Base-by-base conservation (phyloP, 1,284 basidiomycete species). In the Sanguinoderma infundibulare region DNA sequence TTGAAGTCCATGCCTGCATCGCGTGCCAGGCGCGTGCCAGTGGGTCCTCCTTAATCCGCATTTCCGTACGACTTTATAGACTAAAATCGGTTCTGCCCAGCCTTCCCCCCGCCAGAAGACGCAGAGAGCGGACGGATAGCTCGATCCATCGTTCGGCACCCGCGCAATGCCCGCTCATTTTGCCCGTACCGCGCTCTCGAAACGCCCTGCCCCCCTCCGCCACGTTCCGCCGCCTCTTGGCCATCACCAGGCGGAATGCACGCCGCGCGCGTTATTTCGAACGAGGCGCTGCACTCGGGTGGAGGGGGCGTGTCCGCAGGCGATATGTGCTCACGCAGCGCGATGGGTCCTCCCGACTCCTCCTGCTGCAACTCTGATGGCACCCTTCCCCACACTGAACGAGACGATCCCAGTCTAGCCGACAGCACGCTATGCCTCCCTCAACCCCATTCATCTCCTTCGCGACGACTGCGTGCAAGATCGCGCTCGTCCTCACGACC, bases 401-500 rank as follows among this genome's bases (percentile, higher is more conserved):
- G 28, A 17, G n/a, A 50, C 53, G 54, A 60, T 26, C 59, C 22
- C 54, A 56, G 49, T 26, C 34, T n/a, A 50, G 24, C 24, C 53
- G 35, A 32, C 52, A 28, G 44, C 39, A 40, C 59, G 54, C 54
- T 32, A 66, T 66, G 65, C 53, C 60, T 6, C 35, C 57, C 57
- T 57, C 65, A 22, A n/a, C 20, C 46, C 61, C 62, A n/a, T 35
- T 61, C 40, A 32, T 61, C 59, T 65, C 66, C 59, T 57, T 69
- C 60, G 57, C 66, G 49, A 55, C 63, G 52, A 42, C 62, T 38
- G 63, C 65, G 39, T 69, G 65, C 64, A 66, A 67, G 38, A 39
- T 69, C 49, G 68, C 63, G 47, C 59, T 69, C 22, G 56, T 65
- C 46, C 36, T 69, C 20, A 64, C 66, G 51, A 62, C 68, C 1